Percentiles rank a stretch among this genome's conserved stretches.
phyloP scores from a whole-genome alignment of 257 asterid genomes.

The Primulina tabacum region DNA sequence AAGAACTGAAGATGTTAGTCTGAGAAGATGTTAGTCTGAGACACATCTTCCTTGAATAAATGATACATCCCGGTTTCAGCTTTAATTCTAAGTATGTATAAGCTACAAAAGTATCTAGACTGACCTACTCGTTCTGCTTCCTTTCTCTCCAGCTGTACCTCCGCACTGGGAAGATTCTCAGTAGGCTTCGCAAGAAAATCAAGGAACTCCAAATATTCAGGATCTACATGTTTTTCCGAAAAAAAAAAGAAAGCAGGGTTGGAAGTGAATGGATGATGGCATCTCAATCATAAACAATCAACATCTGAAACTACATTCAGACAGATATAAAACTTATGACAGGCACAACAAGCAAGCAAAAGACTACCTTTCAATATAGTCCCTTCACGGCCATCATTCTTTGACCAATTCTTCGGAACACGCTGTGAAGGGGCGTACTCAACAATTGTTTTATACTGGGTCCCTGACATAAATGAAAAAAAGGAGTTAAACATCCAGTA shows the following conservation, averaged over 20 bases:
- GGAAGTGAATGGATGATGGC: constrained; percentile 25
- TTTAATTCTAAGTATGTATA: constrained; percentile 4
- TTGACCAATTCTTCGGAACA: constrained; percentile 80
- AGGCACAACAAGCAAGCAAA: neutral
- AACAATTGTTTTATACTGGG: constrained; percentile 79
- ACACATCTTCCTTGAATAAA: constrained; percentile 15
- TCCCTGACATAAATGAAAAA: constrained; percentile 49
- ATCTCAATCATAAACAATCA: constrained; percentile 27
- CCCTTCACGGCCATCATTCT: constrained; percentile 98
- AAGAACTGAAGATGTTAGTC: constrained; percentile 11
- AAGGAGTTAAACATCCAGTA: constrained; percentile 1
- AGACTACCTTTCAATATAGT: constrained; percentile 73
- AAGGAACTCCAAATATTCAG: constrained; percentile 99
- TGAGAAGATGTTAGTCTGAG: constrained; percentile 12
- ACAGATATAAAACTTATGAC: neutral
- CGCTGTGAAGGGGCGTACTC: constrained; percentile 99
- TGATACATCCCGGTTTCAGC: constrained; percentile 2
- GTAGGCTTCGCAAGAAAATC: constrained; percentile 85
- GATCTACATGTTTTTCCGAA: constrained; percentile 64
- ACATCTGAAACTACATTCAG: neutral
- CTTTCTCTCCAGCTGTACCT: constrained; percentile 93
- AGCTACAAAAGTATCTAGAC: constrained; percentile 27
- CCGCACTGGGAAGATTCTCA: constrained; percentile 99
- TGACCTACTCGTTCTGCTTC: constrained; percentile 98
- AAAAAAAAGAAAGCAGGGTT: constrained; percentile 36